Evolutionary conservation across 148 eudicot species (phyloP), one percentile per base, ranked within the genome.

Genomic region (Chenopodium quinoa): DNA sequence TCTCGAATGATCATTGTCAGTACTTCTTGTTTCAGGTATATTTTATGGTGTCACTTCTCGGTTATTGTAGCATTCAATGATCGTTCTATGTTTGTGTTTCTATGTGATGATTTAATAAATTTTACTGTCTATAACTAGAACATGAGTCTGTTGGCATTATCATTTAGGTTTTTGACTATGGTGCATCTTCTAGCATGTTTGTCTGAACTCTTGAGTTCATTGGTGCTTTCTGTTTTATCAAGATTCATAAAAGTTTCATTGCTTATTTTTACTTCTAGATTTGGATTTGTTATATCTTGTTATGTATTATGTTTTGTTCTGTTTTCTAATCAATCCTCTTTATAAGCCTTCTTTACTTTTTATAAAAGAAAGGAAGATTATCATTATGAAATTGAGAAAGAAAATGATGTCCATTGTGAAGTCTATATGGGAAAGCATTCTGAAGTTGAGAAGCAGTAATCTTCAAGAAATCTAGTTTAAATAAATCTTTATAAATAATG

Each of bases 1-100:
- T 89, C 76, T 76, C 91, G 7, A 89, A 87, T 79, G 94, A 91
- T 79, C 94, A 91, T 83, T 87, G 88, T 85, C 92, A 89, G 60
- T 91, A 89, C 76, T 89, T 91, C 88, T 79, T 91, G 52, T 91
- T 89, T 71, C 94, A 91, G 92, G 94, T 91, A 84, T 78, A 20
- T 46, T 11, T 60, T 47, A 0, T 16, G 25, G 2, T 75, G 29
- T 75, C 50, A n/a, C 6, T 65, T 67, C 34, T 62, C 3, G 56
- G 9, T 77, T 23, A 14, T 58, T 48, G 17, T 56, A 7, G 29
- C 52, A 11, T 78, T 23, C 27, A 46, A 6, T 14, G 19, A 14
- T 70, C 6, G 4, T 65, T 32, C n/a, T 31, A 27, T 64, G 10
- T 65, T 20, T 25, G 9, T 74, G 74, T 32, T 23, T 4, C 23